Conservation (phyloP, 2,329 filamentous ascomycete species). For the Emydomyces testavorans region DNA sequence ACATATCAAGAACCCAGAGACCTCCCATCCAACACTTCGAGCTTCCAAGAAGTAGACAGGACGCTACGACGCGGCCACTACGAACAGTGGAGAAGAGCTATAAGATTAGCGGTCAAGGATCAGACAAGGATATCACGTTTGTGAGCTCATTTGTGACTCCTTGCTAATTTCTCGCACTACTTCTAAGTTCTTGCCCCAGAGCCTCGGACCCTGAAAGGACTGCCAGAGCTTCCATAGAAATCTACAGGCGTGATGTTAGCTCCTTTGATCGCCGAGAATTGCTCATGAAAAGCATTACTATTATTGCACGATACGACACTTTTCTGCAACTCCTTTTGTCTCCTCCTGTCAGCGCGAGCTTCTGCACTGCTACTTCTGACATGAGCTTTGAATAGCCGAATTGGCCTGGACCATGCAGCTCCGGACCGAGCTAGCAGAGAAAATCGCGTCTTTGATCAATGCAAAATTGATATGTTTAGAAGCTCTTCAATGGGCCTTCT, state of each 20-base stretch:
- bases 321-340: neutral
- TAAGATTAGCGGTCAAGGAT: neutral
- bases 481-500: too few relatives aligned
- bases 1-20: too few relatives aligned
- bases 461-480: too few relatives aligned
- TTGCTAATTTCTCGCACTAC: neutral
- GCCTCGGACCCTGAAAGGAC: neutral
- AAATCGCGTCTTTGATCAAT: too few relatives aligned
- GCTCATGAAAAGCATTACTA: neutral
- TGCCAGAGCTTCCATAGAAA: neutral
- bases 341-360: neutral
- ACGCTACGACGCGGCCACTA: neutral
- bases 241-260: neutral
- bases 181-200: neutral
- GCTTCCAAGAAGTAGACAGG: too few relatives aligned
- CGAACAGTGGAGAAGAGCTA: neutral
- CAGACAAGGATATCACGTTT: conserved; percentile 1
- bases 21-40: too few relatives aligned
- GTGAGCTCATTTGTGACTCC: neutral
- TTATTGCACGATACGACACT: neutral
- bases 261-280: neutral
- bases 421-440: too few relatives aligned
- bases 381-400: too few relatives aligned
- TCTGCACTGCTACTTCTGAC: neutral
- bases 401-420: too few relatives aligned